phyloP scores from a whole-genome alignment of 495 filamentous ascomycete species.

The Talaromyces wortmannii region DNA sequence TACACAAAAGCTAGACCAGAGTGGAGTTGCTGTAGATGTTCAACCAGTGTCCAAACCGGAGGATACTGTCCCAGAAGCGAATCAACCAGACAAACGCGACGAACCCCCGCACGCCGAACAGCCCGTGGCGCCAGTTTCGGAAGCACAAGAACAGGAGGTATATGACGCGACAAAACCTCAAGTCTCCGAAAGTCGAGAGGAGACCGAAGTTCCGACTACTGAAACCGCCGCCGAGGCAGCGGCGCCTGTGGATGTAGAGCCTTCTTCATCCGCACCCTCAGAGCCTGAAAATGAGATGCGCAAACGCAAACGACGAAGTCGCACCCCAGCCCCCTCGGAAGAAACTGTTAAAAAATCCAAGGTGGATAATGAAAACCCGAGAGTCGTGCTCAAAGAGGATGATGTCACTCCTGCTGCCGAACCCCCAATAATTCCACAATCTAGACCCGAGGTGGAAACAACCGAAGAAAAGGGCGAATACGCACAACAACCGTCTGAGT shows the following conservation, averaged over 20 bases:
- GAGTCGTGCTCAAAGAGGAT: constrained; percentile 23
- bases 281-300: constrained; percentile 46
- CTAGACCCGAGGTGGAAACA: background rate
- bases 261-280: background rate
- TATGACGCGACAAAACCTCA: background rate
- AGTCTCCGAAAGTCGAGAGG: background rate
- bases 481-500: background rate
- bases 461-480: constrained; percentile 1
- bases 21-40: background rate
- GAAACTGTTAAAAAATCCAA: constrained; percentile 40
- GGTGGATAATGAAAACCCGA: constrained; percentile 19
- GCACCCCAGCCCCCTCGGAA: constrained; percentile 55
- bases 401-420: background rate
- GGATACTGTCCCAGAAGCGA: background rate
- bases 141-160: background rate
- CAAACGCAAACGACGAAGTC: constrained; percentile 70
- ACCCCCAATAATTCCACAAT: background rate
- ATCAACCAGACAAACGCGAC: background rate
- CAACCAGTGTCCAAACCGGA: background rate
- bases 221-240: constrained; percentile 4
- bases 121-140: background rate
- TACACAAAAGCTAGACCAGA: background rate
- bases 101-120: background rate
- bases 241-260: constrained; percentile 5
- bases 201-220: background rate